phyloP scores from a whole-genome alignment of 2,329 filamentous ascomycete genomes.

The Alternaria longipes region DNA sequence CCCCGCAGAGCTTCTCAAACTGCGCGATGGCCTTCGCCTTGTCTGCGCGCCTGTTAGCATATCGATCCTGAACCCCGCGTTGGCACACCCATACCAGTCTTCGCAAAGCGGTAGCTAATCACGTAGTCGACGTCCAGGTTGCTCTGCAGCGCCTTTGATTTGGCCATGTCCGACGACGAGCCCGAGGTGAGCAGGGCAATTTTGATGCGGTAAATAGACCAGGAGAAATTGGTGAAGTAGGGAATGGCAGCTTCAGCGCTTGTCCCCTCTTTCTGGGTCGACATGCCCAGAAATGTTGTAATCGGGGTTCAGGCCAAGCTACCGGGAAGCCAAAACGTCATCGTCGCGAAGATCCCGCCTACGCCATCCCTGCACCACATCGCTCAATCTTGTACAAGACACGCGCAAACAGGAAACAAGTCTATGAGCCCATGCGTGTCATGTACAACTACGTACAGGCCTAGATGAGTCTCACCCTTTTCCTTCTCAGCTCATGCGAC shows the following conservation, averaged over 20 bases:
- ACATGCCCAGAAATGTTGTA: slow-evolving; percentile 39
- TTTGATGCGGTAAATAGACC: slow-evolving; percentile 29
- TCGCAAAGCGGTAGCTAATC: slow-evolving; percentile 77
- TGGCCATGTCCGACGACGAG: slow-evolving; percentile 43
- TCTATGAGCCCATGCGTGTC: no score
- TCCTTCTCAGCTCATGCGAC: no score
- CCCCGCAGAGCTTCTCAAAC: slow-evolving; percentile 80
- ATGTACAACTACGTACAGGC: no score
- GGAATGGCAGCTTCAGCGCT: slow-evolving; percentile 25
- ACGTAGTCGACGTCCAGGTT: slow-evolving; percentile 88
- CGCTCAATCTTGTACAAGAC: slow-evolving; percentile 12
- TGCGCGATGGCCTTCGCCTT: slow-evolving; percentile 73
- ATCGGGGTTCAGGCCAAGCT: slow-evolving; percentile 36
- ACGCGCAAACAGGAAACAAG: neutral
- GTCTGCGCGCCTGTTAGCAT: slow-evolving; percentile 58
- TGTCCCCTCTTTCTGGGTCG: slow-evolving; percentile 22
- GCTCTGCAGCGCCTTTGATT: slow-evolving; percentile 54
- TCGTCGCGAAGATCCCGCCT: slow-evolving; percentile 24
- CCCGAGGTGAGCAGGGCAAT: slow-evolving; percentile 31
- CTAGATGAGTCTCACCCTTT: no score
- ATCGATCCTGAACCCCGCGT: slow-evolving; percentile 10
- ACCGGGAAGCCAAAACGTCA: slow-evolving; percentile 38
- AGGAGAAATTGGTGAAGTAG: slow-evolving; percentile 28
- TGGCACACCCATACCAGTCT: slow-evolving; percentile 63
- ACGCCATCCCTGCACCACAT: slow-evolving; percentile 34